phyloP scores from a whole-genome alignment of 139 green algal species.

The Micromonas commoda region DNA sequence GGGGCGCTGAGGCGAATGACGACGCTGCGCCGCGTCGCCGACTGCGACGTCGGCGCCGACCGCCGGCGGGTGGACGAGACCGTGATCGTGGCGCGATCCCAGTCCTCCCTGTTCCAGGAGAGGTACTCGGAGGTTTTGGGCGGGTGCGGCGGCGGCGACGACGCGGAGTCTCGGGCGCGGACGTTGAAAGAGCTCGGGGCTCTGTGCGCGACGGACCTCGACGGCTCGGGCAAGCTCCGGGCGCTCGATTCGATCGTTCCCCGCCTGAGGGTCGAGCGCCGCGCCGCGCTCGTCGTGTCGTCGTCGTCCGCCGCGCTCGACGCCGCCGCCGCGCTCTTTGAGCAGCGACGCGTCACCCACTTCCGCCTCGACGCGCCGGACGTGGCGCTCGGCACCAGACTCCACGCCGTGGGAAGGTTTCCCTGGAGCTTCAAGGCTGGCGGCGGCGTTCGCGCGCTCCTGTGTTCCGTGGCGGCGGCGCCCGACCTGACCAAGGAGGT shows the following conservation, averaged over 20 bases:
- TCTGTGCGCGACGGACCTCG: no score
- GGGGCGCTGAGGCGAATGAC: no score
- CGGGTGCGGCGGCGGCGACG: no score
- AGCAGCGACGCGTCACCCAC: not conserved
- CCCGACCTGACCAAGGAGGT: not conserved
- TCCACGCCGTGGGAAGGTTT: not conserved
- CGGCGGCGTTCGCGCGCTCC: no score
- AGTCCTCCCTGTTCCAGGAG: no score
- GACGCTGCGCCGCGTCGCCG: no score
- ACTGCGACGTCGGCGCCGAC: no score
- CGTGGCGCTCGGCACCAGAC: not conserved
- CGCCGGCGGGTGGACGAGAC: no score
- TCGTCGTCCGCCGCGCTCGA: not conserved
- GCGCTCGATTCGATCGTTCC: not conserved
- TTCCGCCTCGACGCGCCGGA: not conserved
- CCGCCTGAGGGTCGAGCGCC: not conserved
- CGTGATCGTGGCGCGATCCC: no score
- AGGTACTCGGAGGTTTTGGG: no score
- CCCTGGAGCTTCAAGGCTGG: not conserved
- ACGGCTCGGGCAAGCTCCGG: not conserved
- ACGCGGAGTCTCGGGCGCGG: no score
- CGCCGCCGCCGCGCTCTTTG: not conserved
- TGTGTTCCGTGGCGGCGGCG: not conserved
- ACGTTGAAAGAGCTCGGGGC: no score
- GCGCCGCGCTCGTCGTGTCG: not conserved